These are phyloP conservation scores for Nicotiana benthamiana DNA, from an alignment of 257 asterid species.

Conservation along the genomic window DNA sequence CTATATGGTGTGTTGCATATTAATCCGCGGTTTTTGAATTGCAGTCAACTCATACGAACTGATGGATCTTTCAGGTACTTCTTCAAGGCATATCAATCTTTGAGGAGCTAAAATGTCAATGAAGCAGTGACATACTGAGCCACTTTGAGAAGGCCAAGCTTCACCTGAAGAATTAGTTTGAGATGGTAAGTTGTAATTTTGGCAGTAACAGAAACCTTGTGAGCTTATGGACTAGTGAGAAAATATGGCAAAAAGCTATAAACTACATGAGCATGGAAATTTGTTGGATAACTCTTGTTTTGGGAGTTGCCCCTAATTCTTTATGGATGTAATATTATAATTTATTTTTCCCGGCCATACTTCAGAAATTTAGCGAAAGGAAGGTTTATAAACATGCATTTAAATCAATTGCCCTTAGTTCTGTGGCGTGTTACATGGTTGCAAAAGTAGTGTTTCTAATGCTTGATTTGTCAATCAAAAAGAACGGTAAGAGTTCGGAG, in stretches of 20 bases:
- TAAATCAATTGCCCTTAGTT: not conserved
- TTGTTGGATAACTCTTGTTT: not conserved
- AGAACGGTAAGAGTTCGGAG: too few species aligned
- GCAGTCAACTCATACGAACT: not conserved
- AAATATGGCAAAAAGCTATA: not conserved
- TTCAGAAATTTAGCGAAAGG: not conserved
- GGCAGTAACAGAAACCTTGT: not conserved
- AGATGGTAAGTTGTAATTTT: not conserved
- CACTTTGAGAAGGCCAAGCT: not conserved
- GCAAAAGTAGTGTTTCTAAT: not conserved
- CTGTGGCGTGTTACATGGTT: not conserved
- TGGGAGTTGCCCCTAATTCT: not conserved
- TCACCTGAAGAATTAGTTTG: not conserved
- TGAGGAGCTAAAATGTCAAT: not conserved
- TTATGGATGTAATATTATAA: not conserved
- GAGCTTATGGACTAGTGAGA: not conserved
- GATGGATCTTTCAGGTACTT: not conserved
- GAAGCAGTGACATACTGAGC: not conserved
- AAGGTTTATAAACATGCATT: not conserved
- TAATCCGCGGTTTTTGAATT: not conserved
- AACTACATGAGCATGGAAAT: not conserved
- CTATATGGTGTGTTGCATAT: not conserved
- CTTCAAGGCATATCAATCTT: not conserved
- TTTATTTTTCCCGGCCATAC: not conserved
- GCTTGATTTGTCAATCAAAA: too few species aligned